Base-by-base conservation (phyloP, 331 rosid species). In the Arachis monticola region DNA sequence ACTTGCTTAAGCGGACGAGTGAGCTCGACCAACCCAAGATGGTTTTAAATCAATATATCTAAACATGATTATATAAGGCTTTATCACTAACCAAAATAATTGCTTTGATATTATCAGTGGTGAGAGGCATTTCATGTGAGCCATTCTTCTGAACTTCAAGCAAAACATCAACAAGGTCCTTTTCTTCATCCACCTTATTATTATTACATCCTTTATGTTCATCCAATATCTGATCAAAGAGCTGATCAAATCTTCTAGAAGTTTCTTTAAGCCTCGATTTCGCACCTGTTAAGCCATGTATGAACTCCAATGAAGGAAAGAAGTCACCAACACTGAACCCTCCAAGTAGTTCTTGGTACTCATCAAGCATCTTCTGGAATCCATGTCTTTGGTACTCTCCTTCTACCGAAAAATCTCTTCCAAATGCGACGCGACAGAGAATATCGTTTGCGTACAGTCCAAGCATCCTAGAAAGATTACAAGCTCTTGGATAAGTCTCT, bases 241-340 rank as follows among this genome's bases (percentile, higher is more conserved):
- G 82, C 53, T 70, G 62, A 70, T 91, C 88, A 22, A 91, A 86
- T 13, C 77, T 66, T 17, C 72, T 7, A 35, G 73, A 84, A 61
- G 88, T 81, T 1, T 77, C 66, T 48, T 58, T 17, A 0, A 84
- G 87, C 80, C 92, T 85, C 14, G 91, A 74, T 46, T 85, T 86
- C 86, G 84, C 81, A 10, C 95, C 89, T 10, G 88, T 89, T 62
- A 91, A 75, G 59, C 80, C 82, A 53, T 85, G 88, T 5, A 91
- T 44, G n/a, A 86, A 89, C 57, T 89, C 92, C 79, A 89, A 38
- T 10, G 91, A 85, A 65, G 97, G 95, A 75, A 89, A 89, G 80
- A 89, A 91, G 63, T 91, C 97, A 51, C 87, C 95, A 8, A 85
- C 48, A 45, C 86, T 83, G 79, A 91, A 84, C 52, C 97, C 93